Evolutionary conservation across 2,329 filamentous ascomycete species (phyloP).

Genomic region (Calonectria pseudoreteaudii): DNA sequence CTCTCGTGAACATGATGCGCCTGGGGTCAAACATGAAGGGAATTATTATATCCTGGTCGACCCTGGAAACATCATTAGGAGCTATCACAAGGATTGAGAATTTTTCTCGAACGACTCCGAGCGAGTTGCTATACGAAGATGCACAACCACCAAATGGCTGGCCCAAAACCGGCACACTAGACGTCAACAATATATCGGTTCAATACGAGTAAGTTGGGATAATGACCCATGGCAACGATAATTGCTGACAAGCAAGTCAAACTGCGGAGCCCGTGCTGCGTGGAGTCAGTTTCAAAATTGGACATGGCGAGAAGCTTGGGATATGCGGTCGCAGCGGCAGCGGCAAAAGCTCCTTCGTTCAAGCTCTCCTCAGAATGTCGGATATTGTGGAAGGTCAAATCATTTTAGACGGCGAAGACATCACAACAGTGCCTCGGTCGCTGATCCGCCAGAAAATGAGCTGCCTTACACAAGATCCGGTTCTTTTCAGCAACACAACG

Average conservation of each 20-base stretch:
- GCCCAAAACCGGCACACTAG: slow-evolving; percentile 38
- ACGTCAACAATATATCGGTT: slow-evolving; percentile 39
- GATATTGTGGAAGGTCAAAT: slow-evolving; percentile 58
- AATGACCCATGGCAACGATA: rapidly evolving
- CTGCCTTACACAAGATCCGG: slow-evolving; percentile 64
- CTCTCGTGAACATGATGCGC: slow-evolving; percentile 51
- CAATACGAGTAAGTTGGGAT: slow-evolving; percentile 42
- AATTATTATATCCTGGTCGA: slow-evolving; percentile 44
- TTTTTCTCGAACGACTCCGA: slow-evolving; percentile 43
- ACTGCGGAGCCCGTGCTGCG: slow-evolving; percentile 43
- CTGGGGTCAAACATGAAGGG: slow-evolving; percentile 43
- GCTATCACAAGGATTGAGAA: slow-evolving; percentile 44
- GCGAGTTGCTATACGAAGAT: slow-evolving; percentile 30
- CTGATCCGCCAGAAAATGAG: slow-evolving; percentile 51
- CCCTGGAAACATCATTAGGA: slow-evolving; percentile 46
- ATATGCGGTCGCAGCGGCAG: slow-evolving; percentile 60
- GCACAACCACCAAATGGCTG: slow-evolving; percentile 30
- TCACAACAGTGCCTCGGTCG: slow-evolving; percentile 40
- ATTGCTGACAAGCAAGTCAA: slow-evolving; percentile 32
- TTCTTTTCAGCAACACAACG: slow-evolving; percentile 62
- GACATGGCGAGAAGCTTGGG: slow-evolving; percentile 52
- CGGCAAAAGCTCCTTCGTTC: slow-evolving; percentile 53
- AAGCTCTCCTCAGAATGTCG: slow-evolving; percentile 61
- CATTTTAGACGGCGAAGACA: slow-evolving; percentile 58
- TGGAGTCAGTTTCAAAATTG: slow-evolving; percentile 46